phyloP scores from a whole-genome alignment of 257 asterid species.

The Solanum paucissectum region DNA sequence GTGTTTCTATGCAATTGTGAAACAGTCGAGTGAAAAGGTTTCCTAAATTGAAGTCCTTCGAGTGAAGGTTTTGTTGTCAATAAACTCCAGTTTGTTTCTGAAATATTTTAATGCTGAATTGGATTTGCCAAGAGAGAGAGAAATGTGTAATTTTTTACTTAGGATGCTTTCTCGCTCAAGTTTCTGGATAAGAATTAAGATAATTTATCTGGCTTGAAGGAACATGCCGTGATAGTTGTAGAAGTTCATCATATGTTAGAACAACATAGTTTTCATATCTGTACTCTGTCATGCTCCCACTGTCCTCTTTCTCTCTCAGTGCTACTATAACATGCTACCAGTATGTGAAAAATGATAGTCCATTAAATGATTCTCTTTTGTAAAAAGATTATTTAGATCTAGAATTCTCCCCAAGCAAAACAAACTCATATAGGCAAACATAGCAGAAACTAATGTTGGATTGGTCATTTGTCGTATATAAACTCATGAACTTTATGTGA shows the following conservation, averaged over 20 bases:
- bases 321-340: background rate
- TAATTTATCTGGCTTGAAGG: background rate
- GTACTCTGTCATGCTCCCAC: background rate
- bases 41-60: background rate
- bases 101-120: background rate
- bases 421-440: background rate
- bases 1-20: background rate
- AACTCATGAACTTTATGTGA: background rate
- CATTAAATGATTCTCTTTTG: background rate
- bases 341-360: background rate
- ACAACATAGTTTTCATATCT: background rate
- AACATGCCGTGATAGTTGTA: background rate
- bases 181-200: background rate
- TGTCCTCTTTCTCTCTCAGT: background rate
- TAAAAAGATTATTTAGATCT: background rate
- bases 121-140: background rate
- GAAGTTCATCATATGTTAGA: background rate
- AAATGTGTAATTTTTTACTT: background rate
- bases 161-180: background rate
- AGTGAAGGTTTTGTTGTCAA: background rate
- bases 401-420: background rate
- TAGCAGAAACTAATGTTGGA: background rate
- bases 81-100: background rate
- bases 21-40: background rate
- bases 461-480: background rate